Percentiles rank a stretch among this genome's conserved stretches.
Conservation (phyloP, 768 basidiomycete species). For the Tubosaeta sp. region DNA sequence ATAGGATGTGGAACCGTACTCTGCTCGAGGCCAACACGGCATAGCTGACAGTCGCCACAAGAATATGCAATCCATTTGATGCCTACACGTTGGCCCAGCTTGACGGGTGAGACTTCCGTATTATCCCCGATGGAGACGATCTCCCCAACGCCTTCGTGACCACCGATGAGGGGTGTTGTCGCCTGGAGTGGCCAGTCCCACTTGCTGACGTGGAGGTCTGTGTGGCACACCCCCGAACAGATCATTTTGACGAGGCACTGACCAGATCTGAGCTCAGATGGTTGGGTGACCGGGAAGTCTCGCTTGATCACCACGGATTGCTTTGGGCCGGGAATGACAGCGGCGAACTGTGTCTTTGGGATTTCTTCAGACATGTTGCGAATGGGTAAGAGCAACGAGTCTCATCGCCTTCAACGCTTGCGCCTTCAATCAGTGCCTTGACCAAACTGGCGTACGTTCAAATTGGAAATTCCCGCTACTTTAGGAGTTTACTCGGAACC, state of each 20-base stretch:
- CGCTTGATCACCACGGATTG: conserved; percentile 30
- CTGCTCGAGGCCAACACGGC: conserved; percentile 73
- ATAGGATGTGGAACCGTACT: conserved; percentile 35
- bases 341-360: conserved; percentile 41
- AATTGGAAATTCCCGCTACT: no score
- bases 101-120: conserved; percentile 55
- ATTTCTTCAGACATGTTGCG: background rate
- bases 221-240: conserved; percentile 84
- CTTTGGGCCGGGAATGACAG: conserved; percentile 32
- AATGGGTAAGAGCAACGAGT: no score
- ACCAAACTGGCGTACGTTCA: no score
- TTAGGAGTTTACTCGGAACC: no score
- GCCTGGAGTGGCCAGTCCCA: conserved; percentile 80
- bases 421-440: no score
- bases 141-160: conserved; percentile 81
- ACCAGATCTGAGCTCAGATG: conserved; percentile 54
- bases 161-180: conserved; percentile 66
- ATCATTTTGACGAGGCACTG: conserved; percentile 75
- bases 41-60: conserved; percentile 73
- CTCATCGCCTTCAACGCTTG: no score
- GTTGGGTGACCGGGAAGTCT: conserved; percentile 55
- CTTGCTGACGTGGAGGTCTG: conserved; percentile 70
- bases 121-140: conserved; percentile 75
- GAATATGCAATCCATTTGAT: conserved; percentile 79
- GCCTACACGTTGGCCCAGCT: conserved; percentile 76